These are phyloP conservation scores for Russula olivacea DNA, from an alignment of 768 basidiomycete species.

Conservation along the genomic window DNA sequence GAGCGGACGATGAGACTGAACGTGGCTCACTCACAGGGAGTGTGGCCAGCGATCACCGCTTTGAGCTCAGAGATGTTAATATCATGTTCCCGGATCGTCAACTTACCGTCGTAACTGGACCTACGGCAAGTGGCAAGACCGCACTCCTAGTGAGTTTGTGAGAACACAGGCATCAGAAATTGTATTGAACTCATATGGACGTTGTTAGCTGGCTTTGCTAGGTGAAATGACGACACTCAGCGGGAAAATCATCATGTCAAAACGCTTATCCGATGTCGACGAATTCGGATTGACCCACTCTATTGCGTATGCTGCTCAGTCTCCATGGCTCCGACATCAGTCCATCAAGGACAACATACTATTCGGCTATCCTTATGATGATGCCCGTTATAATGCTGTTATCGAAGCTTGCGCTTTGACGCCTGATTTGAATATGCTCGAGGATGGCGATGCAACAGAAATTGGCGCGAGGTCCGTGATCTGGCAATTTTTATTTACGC, in stretches of 20 bases:
- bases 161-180: not conserved
- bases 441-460: slow-evolving; percentile 82
- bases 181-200: not conserved
- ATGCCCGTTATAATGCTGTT: slow-evolving; percentile 67
- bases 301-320: slow-evolving; percentile 45
- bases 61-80: slow-evolving; percentile 61
- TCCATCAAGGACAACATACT: slow-evolving; percentile 56
- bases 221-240: slow-evolving; percentile 63
- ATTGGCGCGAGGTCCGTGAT: slow-evolving; percentile 59
- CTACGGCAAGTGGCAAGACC: slow-evolving; percentile 80
- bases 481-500: too few species aligned
- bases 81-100: slow-evolving; percentile 67
- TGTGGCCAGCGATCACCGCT: slow-evolving; percentile 40
- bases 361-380: slow-evolving; percentile 52
- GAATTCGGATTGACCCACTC: slow-evolving; percentile 52
- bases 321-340: slow-evolving; percentile 42
- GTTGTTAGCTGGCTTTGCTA: slow-evolving; percentile 54
- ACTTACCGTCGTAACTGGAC: slow-evolving; percentile 67
- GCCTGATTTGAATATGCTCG: slow-evolving; percentile 76
- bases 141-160: slow-evolving; percentile 53
- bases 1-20: slow-evolving; percentile 27
- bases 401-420: slow-evolving; percentile 79
- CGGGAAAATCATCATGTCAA: slow-evolving; percentile 58
- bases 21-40: slow-evolving; percentile 22
- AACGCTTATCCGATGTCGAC: slow-evolving; percentile 55